Percentiles rank a stretch among this genome's conserved stretches.
These are phyloP conservation scores for Fusarium mexicanum DNA, from an alignment of 2,329 filamentous ascomycete genomes.

Conservation along the genomic window DNA sequence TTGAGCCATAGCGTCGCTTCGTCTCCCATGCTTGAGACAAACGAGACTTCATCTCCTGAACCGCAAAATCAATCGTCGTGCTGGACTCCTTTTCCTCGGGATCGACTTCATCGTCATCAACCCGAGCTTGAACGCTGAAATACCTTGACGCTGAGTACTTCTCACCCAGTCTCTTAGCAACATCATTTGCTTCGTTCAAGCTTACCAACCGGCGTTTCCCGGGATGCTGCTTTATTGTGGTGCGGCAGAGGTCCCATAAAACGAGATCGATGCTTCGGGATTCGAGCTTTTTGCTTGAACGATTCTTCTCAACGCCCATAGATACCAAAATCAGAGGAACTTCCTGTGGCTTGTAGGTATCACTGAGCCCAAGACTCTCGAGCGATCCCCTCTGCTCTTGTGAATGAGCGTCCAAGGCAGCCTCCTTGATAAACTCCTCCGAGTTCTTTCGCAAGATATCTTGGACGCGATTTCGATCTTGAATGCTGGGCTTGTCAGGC, in stretches of 20 bases:
- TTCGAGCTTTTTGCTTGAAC: conserved; percentile 2
- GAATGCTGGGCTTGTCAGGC: conserved; percentile 19
- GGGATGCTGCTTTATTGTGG: conserved; percentile 45
- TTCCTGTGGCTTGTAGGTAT: conserved; percentile 41
- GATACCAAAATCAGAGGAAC: conserved; percentile 41
- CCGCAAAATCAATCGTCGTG: conserved; percentile 46
- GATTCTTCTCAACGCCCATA: conserved; percentile 40
- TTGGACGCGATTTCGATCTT: neutral
- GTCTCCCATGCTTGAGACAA: conserved; percentile 34
- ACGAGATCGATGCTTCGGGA: conserved; percentile 30
- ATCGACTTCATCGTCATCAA: conserved; percentile 32
- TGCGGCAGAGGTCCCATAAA: conserved; percentile 49
- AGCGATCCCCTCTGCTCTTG: conserved; percentile 33
- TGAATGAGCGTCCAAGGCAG: conserved; percentile 16
- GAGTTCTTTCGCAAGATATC: conserved; percentile 7
- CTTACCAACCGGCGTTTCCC: conserved; percentile 61
- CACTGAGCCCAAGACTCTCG: conserved; percentile 42
- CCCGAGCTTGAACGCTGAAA: conserved; percentile 47
- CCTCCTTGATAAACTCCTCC: conserved; percentile 23
- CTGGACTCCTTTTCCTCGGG: conserved; percentile 34
- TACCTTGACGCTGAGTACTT: conserved; percentile 53
- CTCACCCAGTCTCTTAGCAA: conserved; percentile 65
- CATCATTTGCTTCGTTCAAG: conserved; percentile 66
- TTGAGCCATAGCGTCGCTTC: neutral
- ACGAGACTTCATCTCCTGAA: conserved; percentile 29